Percentiles rank a stretch among this genome's conserved stretches.
Evolutionary conservation across 1,284 basidiomycete genomes (phyloP).

Genomic region (Inonotus obliquus): DNA sequence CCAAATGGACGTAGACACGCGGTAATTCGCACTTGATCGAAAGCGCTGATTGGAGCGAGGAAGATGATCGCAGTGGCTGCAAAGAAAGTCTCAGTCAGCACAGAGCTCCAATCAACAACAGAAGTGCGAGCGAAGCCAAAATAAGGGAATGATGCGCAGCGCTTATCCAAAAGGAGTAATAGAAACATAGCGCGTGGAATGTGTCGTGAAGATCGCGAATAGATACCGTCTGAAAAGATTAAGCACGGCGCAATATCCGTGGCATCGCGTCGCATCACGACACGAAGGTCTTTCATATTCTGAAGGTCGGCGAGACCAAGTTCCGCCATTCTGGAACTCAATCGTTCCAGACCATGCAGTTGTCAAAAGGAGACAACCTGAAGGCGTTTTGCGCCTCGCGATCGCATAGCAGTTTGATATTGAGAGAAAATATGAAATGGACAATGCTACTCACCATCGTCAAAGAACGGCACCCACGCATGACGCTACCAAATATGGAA

Average conservation of each 20-base stretch:
- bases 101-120: not conserved
- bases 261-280: conserved; percentile 10
- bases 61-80: conserved; percentile 71
- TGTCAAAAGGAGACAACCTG: not conserved
- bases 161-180: not conserved
- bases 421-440: conserved; percentile 2
- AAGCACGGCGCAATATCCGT: not conserved
- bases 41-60: conserved; percentile 75
- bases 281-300: not conserved
- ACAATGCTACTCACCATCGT: conserved; percentile 54
- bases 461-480: conserved; percentile 78
- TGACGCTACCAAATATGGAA: conserved; percentile 46
- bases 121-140: not conserved
- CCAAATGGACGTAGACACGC: conserved; percentile 1
- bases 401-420: not conserved
- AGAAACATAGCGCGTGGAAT: not conserved
- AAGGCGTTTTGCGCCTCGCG: not conserved
- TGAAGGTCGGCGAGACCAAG: not conserved
- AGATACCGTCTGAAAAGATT: not conserved
- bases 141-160: not conserved
- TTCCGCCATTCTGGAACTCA: not conserved
- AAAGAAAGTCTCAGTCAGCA: conserved; percentile 2
- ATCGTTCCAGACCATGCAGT: not conserved
- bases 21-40: conserved; percentile 58
- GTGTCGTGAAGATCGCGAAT: not conserved